Evolutionary conservation across 441 rosid species (phyloP), one percentile per base, ranked within the genome.

Genomic region (Macaranga tanarius): DNA sequence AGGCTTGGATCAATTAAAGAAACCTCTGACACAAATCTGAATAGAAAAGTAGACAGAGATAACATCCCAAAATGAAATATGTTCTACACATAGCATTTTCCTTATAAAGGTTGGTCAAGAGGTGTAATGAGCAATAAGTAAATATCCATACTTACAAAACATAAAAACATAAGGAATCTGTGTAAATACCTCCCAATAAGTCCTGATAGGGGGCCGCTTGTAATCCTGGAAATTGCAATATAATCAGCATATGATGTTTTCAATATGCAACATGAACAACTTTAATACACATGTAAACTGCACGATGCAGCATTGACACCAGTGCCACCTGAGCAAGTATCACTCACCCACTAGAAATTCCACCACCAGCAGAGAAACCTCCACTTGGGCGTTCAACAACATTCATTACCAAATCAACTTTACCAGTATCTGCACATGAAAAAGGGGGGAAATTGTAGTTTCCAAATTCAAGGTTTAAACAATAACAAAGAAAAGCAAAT

Each of bases 361-460:
- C 95, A 72, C 92, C 99, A 83, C 97, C 97, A 71, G 94, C 99
- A 67, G 97, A 92, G 79, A 94, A 92, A 67, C 97, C 93, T 74
- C 97, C 98, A 84, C 90, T 92, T 70, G 91, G 92, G 74, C 97
- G 90, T 80, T 92, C 98, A 62, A 92, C 98, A 84, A 90, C 92
- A 80, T 90, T 92, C 95, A 94, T 85, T 67, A 89, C 81, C 82
- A 92, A 81, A 78, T 94, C 97, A 80, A 94, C 97, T 84, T 92
- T 92, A 42, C 88, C 91, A 26, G 87, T 87, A 77, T 90, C 97
- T 94, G 77, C 6, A 72, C 17, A 45, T 48, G 34, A 11, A 9
- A 4, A 9, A 11, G 7, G 54, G 31, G 6, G 40, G 10, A 22
- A 54, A 2, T 0, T n/a, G 40, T 65, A 20, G 11, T 22, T 26